A percentile compares a stretch with the other conserved stretches of the same genome.
Evolutionary conservation across 306 rosid genomes (phyloP).

Genomic region (Glycine soja): DNA sequence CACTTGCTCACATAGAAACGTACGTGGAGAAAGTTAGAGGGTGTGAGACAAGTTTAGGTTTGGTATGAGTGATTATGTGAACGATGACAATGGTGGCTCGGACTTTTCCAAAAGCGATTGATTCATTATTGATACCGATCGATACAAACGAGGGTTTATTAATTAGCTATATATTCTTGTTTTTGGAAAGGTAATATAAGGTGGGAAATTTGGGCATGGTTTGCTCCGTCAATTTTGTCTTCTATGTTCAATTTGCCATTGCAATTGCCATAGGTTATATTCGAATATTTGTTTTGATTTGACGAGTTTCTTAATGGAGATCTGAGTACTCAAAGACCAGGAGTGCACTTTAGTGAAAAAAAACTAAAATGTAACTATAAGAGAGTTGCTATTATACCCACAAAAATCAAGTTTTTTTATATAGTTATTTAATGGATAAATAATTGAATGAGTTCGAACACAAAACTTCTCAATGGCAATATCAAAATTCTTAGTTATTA

Average conservation of each 20-base stretch:
- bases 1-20: neutral
- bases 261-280: neutral
- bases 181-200: neutral
- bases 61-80: slow-evolving; percentile 11
- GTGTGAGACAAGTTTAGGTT: slow-evolving; percentile 3
- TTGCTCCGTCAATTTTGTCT: slow-evolving; percentile 44
- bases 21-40: too few species aligned
- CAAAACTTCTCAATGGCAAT: too few species aligned
- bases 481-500: neutral
- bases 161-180: slow-evolving; percentile 36
- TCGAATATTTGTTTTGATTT: neutral
- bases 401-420: neutral
- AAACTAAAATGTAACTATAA: neutral
- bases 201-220: neutral
- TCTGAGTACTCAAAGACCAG: neutral
- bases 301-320: neutral
- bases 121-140: neutral
- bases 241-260: neutral
- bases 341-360: neutral
- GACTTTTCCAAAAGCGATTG: slow-evolving; percentile 44
- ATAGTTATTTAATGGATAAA: too few species aligned
- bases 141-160: slow-evolving; percentile 45
- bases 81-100: slow-evolving; percentile 45
- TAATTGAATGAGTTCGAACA: too few species aligned
- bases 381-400: neutral